These are phyloP conservation scores for Aureobasidium sp. DNA, from an alignment of 2,329 filamentous ascomycete species.

Conservation along the genomic window DNA sequence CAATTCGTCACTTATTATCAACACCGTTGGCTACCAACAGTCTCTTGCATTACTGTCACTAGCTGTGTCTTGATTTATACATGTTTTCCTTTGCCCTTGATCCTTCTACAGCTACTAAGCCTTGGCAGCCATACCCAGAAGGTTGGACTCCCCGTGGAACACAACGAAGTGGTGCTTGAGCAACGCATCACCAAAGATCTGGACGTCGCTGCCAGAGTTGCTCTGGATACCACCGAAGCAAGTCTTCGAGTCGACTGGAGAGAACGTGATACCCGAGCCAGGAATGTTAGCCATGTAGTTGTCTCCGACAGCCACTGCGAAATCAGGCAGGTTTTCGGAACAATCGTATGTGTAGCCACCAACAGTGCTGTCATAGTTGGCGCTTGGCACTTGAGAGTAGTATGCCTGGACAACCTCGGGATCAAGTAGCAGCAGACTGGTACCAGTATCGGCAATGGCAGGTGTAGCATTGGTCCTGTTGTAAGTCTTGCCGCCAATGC, in stretches of 20 bases:
- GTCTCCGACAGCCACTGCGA: conserved; percentile 50
- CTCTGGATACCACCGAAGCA: conserved; percentile 65
- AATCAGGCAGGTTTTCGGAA: conserved; percentile 34
- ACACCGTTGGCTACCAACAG: background rate
- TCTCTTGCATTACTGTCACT: conserved; percentile 2
- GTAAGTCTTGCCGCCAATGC: conserved; percentile 48
- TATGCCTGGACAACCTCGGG: conserved; percentile 38
- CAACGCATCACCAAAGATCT: conserved; percentile 58
- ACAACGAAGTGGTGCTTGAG: conserved; percentile 55
- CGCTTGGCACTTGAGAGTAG: conserved; percentile 36
- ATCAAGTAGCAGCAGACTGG: conserved; percentile 56
- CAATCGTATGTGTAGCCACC: conserved; percentile 42
- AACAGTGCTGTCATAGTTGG: conserved; percentile 29
- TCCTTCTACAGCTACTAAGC: background rate
- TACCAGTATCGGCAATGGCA: conserved; percentile 49
- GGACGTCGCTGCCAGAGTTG: conserved; percentile 44
- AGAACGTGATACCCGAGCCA: conserved; percentile 45
- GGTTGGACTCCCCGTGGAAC: conserved; percentile 45
- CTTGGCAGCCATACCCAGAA: conserved; percentile 14
- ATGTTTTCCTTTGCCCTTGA: background rate
- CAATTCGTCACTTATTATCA: background rate
- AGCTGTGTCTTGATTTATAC: background rate
- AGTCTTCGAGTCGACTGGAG: conserved; percentile 42
- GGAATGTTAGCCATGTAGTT: conserved; percentile 34
- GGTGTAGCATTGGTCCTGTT: conserved; percentile 43